Conservation (phyloP, 768 basidiomycete genomes). For the Rhodotorula paludigena region DNA sequence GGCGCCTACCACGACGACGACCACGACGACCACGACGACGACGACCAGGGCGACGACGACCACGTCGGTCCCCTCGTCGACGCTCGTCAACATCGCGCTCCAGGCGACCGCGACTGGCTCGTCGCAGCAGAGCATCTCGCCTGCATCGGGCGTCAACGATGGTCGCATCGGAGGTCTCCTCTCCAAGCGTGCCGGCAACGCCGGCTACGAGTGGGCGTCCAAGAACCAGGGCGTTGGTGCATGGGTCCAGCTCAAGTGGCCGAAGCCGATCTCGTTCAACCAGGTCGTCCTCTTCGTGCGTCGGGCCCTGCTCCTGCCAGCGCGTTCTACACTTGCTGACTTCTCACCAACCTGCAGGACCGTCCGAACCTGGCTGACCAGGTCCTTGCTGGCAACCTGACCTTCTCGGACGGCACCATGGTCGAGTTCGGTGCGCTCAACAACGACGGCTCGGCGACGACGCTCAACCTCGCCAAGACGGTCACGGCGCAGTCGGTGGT, state of each 20-base stretch:
- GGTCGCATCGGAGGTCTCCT: constrained; percentile 27
- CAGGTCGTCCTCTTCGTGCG: constrained; percentile 27
- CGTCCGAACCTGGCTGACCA: constrained; percentile 25
- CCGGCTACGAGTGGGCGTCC: constrained; percentile 22
- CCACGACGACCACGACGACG: not conserved
- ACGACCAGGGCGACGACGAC: not conserved
- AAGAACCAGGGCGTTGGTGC: constrained; percentile 10
- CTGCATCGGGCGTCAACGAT: constrained; percentile 20
- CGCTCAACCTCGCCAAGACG: constrained; percentile 16
- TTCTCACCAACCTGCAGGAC: constrained; percentile 3
- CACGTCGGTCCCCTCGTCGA: not conserved
- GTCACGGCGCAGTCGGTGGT: not conserved
- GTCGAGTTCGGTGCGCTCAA: constrained; percentile 17
- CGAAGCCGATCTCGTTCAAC: constrained; percentile 11
- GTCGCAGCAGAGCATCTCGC: not conserved
- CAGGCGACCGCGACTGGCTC: constrained; percentile 15
- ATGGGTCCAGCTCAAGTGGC: constrained; percentile 16
- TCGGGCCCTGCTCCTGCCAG: not conserved
- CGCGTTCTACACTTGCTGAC: not conserved
- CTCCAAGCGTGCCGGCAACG: not conserved
- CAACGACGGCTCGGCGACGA: constrained; percentile 19
- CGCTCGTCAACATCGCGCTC: constrained; percentile 19
- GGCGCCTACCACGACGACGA: not conserved
- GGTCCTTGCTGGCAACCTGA: constrained; percentile 23
- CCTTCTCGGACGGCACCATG: constrained; percentile 19